Evolutionary conservation across 371 early-diverging fungal genomes (phyloP).

Genomic region (Apophysomyces trapeziformis): DNA sequence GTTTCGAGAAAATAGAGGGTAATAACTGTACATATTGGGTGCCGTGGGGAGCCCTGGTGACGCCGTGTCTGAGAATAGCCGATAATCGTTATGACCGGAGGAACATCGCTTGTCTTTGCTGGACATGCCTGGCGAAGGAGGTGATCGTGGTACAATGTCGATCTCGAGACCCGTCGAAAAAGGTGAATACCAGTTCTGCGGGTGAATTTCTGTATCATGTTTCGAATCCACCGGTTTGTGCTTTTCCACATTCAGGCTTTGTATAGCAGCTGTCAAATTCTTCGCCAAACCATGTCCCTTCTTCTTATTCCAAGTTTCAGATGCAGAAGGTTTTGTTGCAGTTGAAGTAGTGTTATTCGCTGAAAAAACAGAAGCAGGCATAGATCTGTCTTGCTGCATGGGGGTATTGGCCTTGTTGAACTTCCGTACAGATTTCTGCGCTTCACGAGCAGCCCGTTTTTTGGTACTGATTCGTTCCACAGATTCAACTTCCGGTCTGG

Average conservation of each 20-base stretch:
- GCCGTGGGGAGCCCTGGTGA: not conserved
- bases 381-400: not conserved
- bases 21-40: not conserved
- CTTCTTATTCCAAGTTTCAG: not conserved
- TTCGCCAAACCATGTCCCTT: not conserved
- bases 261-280: not conserved
- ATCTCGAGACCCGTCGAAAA: slow-evolving; percentile 28
- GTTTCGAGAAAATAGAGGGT: not conserved
- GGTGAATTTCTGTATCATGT: not conserved
- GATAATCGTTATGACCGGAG: not conserved
- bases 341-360: not conserved
- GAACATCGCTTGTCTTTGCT: not conserved
- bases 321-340: not conserved
- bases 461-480: not conserved
- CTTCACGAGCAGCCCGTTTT: not conserved
- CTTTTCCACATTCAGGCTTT: not conserved
- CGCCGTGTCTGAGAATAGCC: not conserved
- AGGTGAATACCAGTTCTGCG: slow-evolving; percentile 27
- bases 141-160: slow-evolving; percentile 15
- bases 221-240: not conserved
- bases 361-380: not conserved
- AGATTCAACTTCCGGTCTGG: not conserved
- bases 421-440: not conserved
- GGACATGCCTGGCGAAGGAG: slow-evolving; percentile 6
- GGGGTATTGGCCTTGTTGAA: not conserved